These are phyloP conservation scores for Lactarius akahatsu DNA, from an alignment of 768 basidiomycete species.

Conservation along the genomic window DNA sequence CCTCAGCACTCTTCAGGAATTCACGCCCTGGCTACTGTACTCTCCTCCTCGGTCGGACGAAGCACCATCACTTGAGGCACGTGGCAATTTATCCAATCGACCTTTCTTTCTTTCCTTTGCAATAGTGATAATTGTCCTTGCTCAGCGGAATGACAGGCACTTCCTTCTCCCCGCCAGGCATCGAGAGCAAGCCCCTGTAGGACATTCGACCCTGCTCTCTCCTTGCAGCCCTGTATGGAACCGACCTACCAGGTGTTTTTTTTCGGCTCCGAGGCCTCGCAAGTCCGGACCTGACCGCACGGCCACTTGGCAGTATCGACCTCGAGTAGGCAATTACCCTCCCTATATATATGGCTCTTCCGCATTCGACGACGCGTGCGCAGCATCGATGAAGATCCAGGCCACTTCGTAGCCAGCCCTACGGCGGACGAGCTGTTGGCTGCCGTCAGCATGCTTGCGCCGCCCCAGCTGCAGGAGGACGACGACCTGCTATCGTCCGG, in stretches of 20 bases:
- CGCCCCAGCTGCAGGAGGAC: background rate
- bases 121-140: background rate
- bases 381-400: constrained; percentile 3
- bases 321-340: constrained; percentile 5
- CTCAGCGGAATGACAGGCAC: background rate
- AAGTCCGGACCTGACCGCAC: constrained; percentile 3
- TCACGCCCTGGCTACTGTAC: background rate
- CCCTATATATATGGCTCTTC: constrained; percentile 1
- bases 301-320: constrained; percentile 17
- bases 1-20: constrained; percentile 6
- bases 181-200: background rate
- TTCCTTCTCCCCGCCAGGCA: constrained; percentile 1
- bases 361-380: background rate
- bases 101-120: background rate
- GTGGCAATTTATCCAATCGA: background rate
- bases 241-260: background rate
- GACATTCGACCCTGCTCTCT: background rate
- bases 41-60: background rate
- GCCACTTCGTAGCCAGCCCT: background rate
- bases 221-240: too few species aligned
- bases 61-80: background rate
- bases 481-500: background rate
- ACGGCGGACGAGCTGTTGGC: constrained; percentile 8
- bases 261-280: background rate
- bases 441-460: background rate